Conservation (phyloP, 2,329 filamentous ascomycete species). For the Didymella arachidicola region DNA sequence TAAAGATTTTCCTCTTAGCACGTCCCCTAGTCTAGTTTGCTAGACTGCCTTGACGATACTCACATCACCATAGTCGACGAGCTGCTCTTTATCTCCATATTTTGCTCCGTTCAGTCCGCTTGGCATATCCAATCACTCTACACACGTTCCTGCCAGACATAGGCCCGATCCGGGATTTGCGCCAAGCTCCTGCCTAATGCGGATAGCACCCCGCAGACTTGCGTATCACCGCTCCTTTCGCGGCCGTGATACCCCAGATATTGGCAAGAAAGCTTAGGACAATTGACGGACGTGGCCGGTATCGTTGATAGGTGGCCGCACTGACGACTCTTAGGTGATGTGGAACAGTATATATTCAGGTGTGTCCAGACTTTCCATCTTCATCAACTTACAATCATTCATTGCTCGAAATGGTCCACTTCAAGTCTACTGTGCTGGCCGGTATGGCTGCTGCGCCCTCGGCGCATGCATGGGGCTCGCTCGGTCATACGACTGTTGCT, state of each 20-base stretch:
- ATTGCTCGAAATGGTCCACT: constrained; percentile 31
- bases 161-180: constrained; percentile 8
- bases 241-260: constrained; percentile 21
- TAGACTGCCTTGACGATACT: background rate
- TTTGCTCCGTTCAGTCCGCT: constrained; percentile 15
- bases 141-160: constrained; percentile 22
- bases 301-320: constrained; percentile 24
- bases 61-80: background rate
- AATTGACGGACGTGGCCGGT: constrained; percentile 43
- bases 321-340: background rate
- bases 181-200: constrained; percentile 36
- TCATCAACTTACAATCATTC: background rate
- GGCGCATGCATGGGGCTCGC: constrained; percentile 59
- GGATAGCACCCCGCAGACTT: constrained; percentile 36
- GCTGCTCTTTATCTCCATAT: constrained; percentile 22
- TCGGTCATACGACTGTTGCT: constrained; percentile 64
- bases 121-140: constrained; percentile 15
- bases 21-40: background rate
- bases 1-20: constrained; percentile 9
- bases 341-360: constrained; percentile 18
- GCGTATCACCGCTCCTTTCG: constrained; percentile 20
- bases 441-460: constrained; percentile 36
- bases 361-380: constrained; percentile 4
- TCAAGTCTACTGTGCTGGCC: constrained; percentile 34
- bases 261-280: constrained; percentile 26